Base-by-base conservation (phyloP, 169 alveolate species). In the Babesia microti region DNA sequence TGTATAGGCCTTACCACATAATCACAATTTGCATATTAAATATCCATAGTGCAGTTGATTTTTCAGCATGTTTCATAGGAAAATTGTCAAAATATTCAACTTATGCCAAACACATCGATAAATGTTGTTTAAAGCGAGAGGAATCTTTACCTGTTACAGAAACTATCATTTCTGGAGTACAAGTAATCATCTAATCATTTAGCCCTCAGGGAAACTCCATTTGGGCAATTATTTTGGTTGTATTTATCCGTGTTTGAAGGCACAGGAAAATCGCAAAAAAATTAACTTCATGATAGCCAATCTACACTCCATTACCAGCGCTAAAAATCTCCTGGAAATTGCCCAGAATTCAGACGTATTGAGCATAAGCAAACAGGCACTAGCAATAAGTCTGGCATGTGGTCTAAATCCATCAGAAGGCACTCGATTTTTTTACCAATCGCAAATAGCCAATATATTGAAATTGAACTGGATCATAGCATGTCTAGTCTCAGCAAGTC, bases 161-260 rank as follows among this genome's bases (percentile, higher is more conserved):
- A 29, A 41, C 26, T 33, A n/a, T 26, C 22, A 41, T 23, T 36
- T 36, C 11, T 19, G 21, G 21, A 23, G 11, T 36, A 19, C 43
- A 19, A 6, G 18, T 4, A 36, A 4, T 36, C 21, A 6, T 36
- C 6, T 19, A 2, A 1, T 11, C 43, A 4, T 36, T 36, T 46
- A 63, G 75, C 75, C 75, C 12, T 41, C 45, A 24, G 75, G 75
- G n/a, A 56, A 53, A 14, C 49, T 63, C 34, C 75, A 63, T 42
- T 44, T 63, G 21, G 75, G 75, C 6, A 63, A 63, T 39, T 63
- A 63, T 48, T 44, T 63, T 36, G 75, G 75, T 3, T 63, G 75
- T 51, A 53, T 63, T 21, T 28, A 54, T 27, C 75, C 75, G 4
- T 51, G 60, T 15, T 46, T 63, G 26, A 39, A 39, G 15, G 51